phyloP scores from a whole-genome alignment of 2,329 filamentous ascomycete genomes.

The Cercospora berteroae region DNA sequence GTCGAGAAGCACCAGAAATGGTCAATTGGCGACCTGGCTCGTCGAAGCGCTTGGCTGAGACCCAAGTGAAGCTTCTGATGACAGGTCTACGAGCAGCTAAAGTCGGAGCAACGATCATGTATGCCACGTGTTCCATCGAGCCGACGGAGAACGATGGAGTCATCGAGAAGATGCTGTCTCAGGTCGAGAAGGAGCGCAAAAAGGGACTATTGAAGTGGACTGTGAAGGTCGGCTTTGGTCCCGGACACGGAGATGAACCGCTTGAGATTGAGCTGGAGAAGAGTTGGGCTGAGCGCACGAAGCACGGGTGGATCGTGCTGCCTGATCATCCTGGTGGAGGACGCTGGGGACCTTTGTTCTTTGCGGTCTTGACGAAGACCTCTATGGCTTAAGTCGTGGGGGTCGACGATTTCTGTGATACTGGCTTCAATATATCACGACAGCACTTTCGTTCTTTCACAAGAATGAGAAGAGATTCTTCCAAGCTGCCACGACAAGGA shows the following conservation, averaged over 20 bases:
- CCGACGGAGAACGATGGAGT: slow-evolving; percentile 44
- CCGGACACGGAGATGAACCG: slow-evolving; percentile 12
- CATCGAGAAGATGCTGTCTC: slow-evolving; percentile 37
- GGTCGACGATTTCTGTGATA: background rate
- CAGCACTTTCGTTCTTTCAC: background rate
- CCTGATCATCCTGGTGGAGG: slow-evolving; percentile 41
- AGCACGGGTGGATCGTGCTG: slow-evolving; percentile 42
- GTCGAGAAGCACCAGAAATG: slow-evolving; percentile 38
- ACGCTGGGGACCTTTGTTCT: slow-evolving; percentile 45
- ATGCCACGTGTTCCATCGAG: slow-evolving; percentile 45
- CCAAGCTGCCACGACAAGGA: background rate
- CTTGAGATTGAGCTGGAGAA: slow-evolving; percentile 27
- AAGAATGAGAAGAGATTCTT: background rate
- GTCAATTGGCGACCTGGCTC: slow-evolving; percentile 40
- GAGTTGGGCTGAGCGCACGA: slow-evolving; percentile 36
- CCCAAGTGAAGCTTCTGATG: slow-evolving; percentile 39
- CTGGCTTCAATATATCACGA: background rate
- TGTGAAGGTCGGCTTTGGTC: slow-evolving; percentile 32
- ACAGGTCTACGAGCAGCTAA: slow-evolving; percentile 39
- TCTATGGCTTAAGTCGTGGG: background rate
- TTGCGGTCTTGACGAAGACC: slow-evolving; percentile 41
- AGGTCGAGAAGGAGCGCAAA: slow-evolving; percentile 40
- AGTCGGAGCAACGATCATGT: slow-evolving; percentile 41
- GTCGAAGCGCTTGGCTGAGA: slow-evolving; percentile 40
- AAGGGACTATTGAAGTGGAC: slow-evolving; percentile 38